Evolutionary conservation across 23 red algal species (phyloP), one percentile per base, ranked within the genome.

Genomic region (Pyropia haitanensis): DNA sequence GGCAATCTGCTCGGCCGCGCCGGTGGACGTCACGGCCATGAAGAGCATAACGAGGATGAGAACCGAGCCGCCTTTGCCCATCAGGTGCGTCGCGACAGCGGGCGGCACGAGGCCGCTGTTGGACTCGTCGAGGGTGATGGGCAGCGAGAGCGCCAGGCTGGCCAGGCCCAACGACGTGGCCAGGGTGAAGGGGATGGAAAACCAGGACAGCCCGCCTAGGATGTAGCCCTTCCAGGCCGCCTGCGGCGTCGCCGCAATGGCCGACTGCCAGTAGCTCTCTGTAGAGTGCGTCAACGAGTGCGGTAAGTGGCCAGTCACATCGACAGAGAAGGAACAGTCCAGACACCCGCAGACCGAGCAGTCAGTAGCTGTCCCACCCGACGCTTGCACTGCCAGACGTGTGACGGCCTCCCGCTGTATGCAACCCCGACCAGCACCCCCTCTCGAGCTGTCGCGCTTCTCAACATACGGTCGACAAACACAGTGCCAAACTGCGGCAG

Each of bases 31-130:
- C 63, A 82, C 87, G 25, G 87, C 87, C 77, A 91, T 78, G 64
- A 91, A 90, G 0, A 91, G 78, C 87, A 91, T 83, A 18, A 91
- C 75, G 29, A 83, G 29, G 32, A 91, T 83, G 53, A 91, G 54
- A 27, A 74, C 50, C 0, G 87, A 24, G 16, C 87, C 87, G 10
- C 78, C 78, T 1, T 53, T 54, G 44, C 87, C 87, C 15, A 91
- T 60, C 20, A 91, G 54, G 57, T 82, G 78, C 0, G 62, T 46
- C 2, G 87, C 87, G 0, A 84, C 74, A 32, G 87, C 87, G 3
- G 79, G 77, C 27, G 76, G 87, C 48, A 91, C 77, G 13, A 91
- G 39, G 1, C 87, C 87, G 12, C 2, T n/a, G 28, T 57, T 58
- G 6, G 78, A 55, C 67, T 91, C 71, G 6, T 55, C 60, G 3